Evolutionary conservation across 169 alveolate genomes (phyloP).

Genomic region (Ichthyophthirius multifiliis): DNA sequence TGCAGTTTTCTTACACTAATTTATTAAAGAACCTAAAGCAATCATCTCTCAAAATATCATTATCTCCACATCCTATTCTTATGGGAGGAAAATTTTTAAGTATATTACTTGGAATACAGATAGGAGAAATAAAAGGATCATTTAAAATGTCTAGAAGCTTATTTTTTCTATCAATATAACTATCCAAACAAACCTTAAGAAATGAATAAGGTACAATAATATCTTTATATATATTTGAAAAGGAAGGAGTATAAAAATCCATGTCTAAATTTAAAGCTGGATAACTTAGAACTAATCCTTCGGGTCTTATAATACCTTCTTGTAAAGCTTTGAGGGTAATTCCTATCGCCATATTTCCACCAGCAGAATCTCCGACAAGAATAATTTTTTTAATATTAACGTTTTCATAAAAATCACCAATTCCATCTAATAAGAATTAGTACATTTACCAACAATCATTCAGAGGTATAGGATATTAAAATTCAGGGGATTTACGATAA

Average conservation of each 20-base stretch:
- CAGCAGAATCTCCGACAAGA: slow-evolving; percentile 74
- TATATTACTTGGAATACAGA: neutral
- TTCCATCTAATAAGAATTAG: slow-evolving; percentile 3
- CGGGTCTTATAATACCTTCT: slow-evolving; percentile 45
- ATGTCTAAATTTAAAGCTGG: slow-evolving; percentile 50
- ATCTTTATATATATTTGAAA: slow-evolving; percentile 27
- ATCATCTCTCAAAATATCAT: slow-evolving; percentile 70
- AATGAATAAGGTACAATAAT: slow-evolving; percentile 1
- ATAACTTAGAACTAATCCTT: slow-evolving; percentile 42
- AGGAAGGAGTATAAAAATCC: slow-evolving; percentile 34
- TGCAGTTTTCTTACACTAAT: neutral
- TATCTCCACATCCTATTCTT: slow-evolving; percentile 37
- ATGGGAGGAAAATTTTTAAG: slow-evolving; percentile 52
- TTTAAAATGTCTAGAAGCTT: neutral
- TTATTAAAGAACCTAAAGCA: neutral
- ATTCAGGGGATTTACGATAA: slow-evolving; percentile 77
- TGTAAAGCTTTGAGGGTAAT: slow-evolving; percentile 30
- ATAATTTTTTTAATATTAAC: slow-evolving; percentile 48
- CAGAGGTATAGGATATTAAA: slow-evolving; percentile 72
- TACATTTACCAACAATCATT: slow-evolving; percentile 82
- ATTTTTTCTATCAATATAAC: neutral
- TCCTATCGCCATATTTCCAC: slow-evolving; percentile 64
- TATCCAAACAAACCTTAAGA: neutral
- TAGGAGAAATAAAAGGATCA: slow-evolving; percentile 19
- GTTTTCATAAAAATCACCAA: slow-evolving; percentile 7